A percentile compares a stretch with the other conserved stretches of the same genome.
These are phyloP conservation scores for Platanthera zijinensis DNA, from an alignment of 106 monocot species.

Conservation along the genomic window DNA sequence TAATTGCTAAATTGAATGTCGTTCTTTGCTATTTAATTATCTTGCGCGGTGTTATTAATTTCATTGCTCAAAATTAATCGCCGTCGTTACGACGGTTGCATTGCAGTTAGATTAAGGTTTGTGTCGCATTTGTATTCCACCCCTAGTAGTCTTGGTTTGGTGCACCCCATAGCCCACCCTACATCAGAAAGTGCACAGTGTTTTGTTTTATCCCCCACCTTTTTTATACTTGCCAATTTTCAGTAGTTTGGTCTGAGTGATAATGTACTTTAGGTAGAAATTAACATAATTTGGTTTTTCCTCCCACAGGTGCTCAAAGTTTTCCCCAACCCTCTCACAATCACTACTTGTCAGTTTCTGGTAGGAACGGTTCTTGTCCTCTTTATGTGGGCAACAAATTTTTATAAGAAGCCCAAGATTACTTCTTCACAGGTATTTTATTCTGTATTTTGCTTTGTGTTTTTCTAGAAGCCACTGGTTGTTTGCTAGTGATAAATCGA, in stretches of 20 bases:
- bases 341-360: conserved; percentile 64
- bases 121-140: no score
- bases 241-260: neutral
- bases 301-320: conserved; percentile 60
- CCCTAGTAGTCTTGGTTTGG: no score
- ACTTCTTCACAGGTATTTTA: conserved; percentile 47
- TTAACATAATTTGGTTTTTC: neutral
- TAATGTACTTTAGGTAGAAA: neutral
- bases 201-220: neutral
- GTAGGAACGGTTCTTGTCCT: conserved; percentile 48
- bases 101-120: no score
- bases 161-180: no score
- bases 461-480: neutral
- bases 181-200: neutral
- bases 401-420: conserved; percentile 63
- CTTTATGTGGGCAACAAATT: conserved; percentile 59
- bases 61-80: no score
- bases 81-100: no score
- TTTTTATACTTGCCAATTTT: neutral
- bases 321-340: conserved; percentile 59
- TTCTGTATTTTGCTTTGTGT: neutral
- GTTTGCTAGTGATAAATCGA: neutral
- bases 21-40: no score
- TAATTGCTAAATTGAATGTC: no score
- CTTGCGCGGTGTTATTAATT: no score